Conservation (phyloP, 2,329 filamentous ascomycete species). For the Arthrocladium fulminans region DNA sequence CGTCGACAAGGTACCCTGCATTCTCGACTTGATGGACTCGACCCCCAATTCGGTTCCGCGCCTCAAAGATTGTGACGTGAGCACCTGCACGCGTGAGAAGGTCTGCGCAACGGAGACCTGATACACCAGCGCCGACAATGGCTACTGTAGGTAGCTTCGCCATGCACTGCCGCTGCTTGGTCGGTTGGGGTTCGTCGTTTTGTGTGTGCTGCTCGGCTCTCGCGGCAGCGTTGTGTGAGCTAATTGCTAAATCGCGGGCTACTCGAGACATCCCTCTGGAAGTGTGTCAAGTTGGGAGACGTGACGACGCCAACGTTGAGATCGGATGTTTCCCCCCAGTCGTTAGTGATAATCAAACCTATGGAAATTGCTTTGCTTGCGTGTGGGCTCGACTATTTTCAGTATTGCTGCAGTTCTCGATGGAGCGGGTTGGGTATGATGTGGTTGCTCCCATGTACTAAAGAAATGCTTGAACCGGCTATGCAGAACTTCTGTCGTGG, state of each 20-base stretch:
- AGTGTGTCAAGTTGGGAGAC: not conserved
- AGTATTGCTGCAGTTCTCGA: too few relatives aligned
- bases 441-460: too few relatives aligned
- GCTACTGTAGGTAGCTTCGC: constrained; percentile 42
- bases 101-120: constrained; percentile 52
- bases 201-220: constrained; percentile 10
- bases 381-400: too few relatives aligned
- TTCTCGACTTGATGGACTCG: constrained; percentile 45
- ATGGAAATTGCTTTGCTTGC: too few relatives aligned
- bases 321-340: not conserved
- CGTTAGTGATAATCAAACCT: too few relatives aligned
- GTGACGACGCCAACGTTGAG: not conserved
- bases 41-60: constrained; percentile 49
- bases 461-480: too few relatives aligned
- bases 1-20: constrained; percentile 45
- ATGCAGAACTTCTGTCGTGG: not conserved
- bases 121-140: constrained; percentile 52
- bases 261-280: constrained; percentile 16
- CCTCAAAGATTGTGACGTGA: constrained; percentile 53
- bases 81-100: constrained; percentile 47
- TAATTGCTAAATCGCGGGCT: constrained; percentile 13
- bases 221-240: constrained; percentile 10
- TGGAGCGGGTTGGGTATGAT: too few relatives aligned
- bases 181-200: constrained; percentile 5
- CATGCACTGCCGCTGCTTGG: not conserved